Base-by-base conservation (phyloP, 164 flowering plant species). In the Aristolochia contorta region DNA sequence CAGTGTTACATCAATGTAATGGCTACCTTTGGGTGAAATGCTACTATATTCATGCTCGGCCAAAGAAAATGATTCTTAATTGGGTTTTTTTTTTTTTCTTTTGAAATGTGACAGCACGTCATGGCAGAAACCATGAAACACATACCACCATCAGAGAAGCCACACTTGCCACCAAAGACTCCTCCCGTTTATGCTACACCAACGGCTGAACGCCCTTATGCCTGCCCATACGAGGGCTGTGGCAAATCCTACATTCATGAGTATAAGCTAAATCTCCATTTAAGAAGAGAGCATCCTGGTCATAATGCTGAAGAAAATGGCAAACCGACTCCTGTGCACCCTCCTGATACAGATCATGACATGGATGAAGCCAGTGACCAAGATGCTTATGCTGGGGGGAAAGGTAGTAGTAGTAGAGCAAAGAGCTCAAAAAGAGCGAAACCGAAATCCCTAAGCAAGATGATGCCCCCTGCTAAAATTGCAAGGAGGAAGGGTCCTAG, bases 221-320 rank as follows among this genome's bases (percentile, higher is more conserved):
- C 81, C 30, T 93, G 99, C 49, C 99, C 96, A 21, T 93, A 88
- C 54, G 86, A 82, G 67, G 95, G 97, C 45, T 93, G 99, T 54
- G 91, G 78, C 12, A 90, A 93, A 74, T 80, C 96, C 24, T 93
- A 93, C 77, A 93, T 88, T 61, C 97, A 93, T 52, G 99, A 93
- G 58, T 93, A 93, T 81, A 93, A 93, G 78, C 80, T 93, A 8
- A 93, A 93, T 64, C 97, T 93, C 58, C 99, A 93, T 69, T 65
- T 93, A 37, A 84, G 80, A 69, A 79, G 89, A 68, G 92, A 84
- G 75, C 99, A 93, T 72, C 97, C 95, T 41, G 92, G 85, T 14
- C 94, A 93, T 69, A 70, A 79, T 62, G 57, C 77, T 0, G 98
- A 86, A 37, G 96, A 90, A 55, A 84, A 82, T 69, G 79, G 80